Percentiles rank a stretch among this genome's conserved stretches.
Conservation (phyloP, 805 yeast species). For the Starmerella gropengiesseri region DNA sequence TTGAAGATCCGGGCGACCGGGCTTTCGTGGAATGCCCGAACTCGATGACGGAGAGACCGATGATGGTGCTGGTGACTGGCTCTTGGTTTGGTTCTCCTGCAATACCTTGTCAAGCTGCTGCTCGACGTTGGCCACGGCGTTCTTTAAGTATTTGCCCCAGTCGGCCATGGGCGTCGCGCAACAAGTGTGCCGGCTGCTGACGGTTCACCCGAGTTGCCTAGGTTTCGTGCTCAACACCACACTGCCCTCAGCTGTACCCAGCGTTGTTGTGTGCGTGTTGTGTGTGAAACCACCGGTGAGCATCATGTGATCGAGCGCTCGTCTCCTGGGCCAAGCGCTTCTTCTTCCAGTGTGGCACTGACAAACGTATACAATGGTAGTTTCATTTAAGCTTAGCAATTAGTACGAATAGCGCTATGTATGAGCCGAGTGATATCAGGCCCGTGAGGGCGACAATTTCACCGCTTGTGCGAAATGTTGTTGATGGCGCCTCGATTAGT, state of each 20-base stretch:
- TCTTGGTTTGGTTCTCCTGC: constrained; percentile 20
- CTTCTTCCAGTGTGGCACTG: not conserved
- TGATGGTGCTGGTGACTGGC: not conserved
- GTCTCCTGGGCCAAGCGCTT: no score
- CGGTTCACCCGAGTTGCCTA: no score
- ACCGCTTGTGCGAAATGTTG: constrained; percentile 51
- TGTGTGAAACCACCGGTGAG: no score
- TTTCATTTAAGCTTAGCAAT: constrained; percentile 21
- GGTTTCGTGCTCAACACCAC: no score
- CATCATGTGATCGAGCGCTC: no score
- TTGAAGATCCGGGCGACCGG: constrained; percentile 54
- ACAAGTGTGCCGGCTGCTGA: no score
- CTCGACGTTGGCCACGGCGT: constrained; percentile 36
- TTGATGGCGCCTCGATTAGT: constrained; percentile 31
- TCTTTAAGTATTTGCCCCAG: constrained; percentile 29
- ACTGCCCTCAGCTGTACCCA: no score
- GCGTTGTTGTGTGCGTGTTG: no score
- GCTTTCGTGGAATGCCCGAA: not conserved
- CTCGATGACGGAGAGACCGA: not conserved
- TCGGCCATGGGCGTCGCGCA: constrained; percentile 24
- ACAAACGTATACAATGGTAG: not conserved
- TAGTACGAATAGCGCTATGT: constrained; percentile 41
- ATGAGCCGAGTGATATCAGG: constrained; percentile 38
- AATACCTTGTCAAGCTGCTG: constrained; percentile 33
- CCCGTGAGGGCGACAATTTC: constrained; percentile 45